Conservation (phyloP, 2,329 filamentous ascomycete species). For the Tolypocladium ophioglossoides region DNA sequence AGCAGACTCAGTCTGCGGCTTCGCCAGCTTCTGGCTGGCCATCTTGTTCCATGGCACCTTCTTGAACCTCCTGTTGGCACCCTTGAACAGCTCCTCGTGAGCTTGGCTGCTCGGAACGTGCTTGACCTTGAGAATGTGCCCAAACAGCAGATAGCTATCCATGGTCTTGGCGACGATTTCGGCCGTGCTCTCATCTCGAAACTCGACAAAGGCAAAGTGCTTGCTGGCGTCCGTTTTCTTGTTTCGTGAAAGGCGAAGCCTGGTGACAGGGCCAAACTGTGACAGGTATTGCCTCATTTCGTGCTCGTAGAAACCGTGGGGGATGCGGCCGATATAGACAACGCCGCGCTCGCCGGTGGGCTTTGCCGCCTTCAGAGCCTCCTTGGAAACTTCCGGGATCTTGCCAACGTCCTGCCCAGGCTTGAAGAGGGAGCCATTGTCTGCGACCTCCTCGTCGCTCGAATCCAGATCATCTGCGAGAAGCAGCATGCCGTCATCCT, state of each 20-base stretch:
- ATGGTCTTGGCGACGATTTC: slow-evolving; percentile 91
- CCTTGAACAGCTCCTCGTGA: slow-evolving; percentile 77
- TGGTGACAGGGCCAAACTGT: slow-evolving; percentile 78
- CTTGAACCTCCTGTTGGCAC: slow-evolving; percentile 85
- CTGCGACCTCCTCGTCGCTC: slow-evolving; percentile 29
- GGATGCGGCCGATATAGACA: slow-evolving; percentile 83
- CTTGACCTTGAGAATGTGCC: slow-evolving; percentile 85
- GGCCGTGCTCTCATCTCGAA: slow-evolving; percentile 64
- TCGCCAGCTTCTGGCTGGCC: slow-evolving; percentile 62
- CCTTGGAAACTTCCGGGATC: slow-evolving; percentile 36
- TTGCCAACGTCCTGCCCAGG: slow-evolving; percentile 40
- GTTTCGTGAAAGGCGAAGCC: slow-evolving; percentile 78
- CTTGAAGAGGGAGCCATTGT: slow-evolving; percentile 28
- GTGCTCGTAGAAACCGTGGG: slow-evolving; percentile 91
- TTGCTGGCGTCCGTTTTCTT: slow-evolving; percentile 83
- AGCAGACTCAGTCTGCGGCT: slow-evolving; percentile 59
- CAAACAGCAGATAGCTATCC: slow-evolving; percentile 95
- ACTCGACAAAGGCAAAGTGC: slow-evolving; percentile 94
- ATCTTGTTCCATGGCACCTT: slow-evolving; percentile 80
- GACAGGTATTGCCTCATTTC: slow-evolving; percentile 90
- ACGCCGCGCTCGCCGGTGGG: slow-evolving; percentile 56
- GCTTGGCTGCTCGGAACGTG: slow-evolving; percentile 66
- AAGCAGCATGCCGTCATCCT: slow-evolving; percentile 29
- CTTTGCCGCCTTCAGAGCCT: slow-evolving; percentile 31
- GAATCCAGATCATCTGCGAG: slow-evolving; percentile 34